Evolutionary conservation across 2,329 filamentous ascomycete species (phyloP), one percentile per base, ranked within the genome.

Genomic region (Rhynchosporium agropyri): DNA sequence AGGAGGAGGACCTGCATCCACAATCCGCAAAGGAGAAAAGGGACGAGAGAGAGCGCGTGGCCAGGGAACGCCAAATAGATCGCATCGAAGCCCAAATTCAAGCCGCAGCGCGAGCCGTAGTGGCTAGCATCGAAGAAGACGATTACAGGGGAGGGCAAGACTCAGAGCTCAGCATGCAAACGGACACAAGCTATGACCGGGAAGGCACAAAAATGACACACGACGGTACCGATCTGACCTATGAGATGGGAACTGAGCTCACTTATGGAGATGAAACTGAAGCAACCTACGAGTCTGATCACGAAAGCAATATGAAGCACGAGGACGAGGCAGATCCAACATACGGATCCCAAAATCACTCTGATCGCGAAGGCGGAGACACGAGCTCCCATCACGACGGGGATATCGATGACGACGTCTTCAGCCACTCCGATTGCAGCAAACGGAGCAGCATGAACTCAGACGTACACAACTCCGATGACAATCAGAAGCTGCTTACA

Each of bases 61-160:
- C 63, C 9, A 67, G 69, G 61, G 65, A 69, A 46, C 65, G 64
- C 3, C 71, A 71, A 31, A 63, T 72, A 4, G 66, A 71, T 20
- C 62, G 68, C 4, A 82, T 83, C 2, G 80, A 84, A 67, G 81
- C 80, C 6, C 74, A 83, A 42, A 84, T 85, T 63, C 80, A 83
- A 38, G 79, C 79, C 29, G 82, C 82, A 0, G 82, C 82, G 0
- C 76, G 79, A 57, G 80, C 80, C 28, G 81, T 84, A 13, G 77
- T 84, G 9, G 79, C 77, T 2, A 79, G 78, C 46, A 78, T 83
- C 15, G 79, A 80, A 60, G 70, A 76, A 42, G 74, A 78, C 43
- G 72, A 71, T 59, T 75, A 66, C 31, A 68, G 61, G 10, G 69
- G 63, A 26, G 61, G 66, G 4, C 72, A 75, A 13, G 67, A 73